These are phyloP conservation scores for Pleurotus tuoliensis DNA, from an alignment of 768 basidiomycete genomes.

Conservation along the genomic window DNA sequence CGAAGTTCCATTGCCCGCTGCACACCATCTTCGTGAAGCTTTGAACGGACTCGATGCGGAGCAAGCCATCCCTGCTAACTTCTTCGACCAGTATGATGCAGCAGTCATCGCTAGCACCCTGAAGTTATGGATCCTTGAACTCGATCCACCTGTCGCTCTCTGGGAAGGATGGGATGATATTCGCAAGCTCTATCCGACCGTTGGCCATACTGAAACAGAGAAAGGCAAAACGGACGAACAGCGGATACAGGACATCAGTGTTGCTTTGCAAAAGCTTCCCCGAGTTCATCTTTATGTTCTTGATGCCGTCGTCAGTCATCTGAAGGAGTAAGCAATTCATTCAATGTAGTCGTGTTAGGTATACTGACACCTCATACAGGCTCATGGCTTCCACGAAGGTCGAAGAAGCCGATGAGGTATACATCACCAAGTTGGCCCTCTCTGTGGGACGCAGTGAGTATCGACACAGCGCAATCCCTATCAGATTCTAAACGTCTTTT, in stretches of 20 bases:
- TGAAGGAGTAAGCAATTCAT: conserved; percentile 52
- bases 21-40: conserved; percentile 82
- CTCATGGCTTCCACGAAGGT: conserved; percentile 65
- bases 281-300: conserved; percentile 79
- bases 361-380: conserved; percentile 29
- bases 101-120: conserved; percentile 82
- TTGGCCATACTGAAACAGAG: conserved; percentile 35
- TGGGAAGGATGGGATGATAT: conserved; percentile 95
- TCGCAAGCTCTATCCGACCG: conserved; percentile 75
- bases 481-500: background rate
- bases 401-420: conserved; percentile 76
- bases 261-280: conserved; percentile 66
- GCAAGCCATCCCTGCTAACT: conserved; percentile 47
- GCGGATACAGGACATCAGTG: conserved; percentile 56
- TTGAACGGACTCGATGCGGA: conserved; percentile 70
- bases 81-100: conserved; percentile 68
- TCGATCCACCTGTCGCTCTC: conserved; percentile 79
- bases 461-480: background rate
- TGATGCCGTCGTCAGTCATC: conserved; percentile 72
- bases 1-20: conserved; percentile 78
- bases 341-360: background rate
- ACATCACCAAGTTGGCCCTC: conserved; percentile 81
- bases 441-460: conserved; percentile 81
- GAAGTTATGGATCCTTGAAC: conserved; percentile 90
- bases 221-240: conserved; percentile 52